Base-by-base conservation (phyloP, 495 filamentous ascomycete genomes). In the Achaetomiella virescens region DNA sequence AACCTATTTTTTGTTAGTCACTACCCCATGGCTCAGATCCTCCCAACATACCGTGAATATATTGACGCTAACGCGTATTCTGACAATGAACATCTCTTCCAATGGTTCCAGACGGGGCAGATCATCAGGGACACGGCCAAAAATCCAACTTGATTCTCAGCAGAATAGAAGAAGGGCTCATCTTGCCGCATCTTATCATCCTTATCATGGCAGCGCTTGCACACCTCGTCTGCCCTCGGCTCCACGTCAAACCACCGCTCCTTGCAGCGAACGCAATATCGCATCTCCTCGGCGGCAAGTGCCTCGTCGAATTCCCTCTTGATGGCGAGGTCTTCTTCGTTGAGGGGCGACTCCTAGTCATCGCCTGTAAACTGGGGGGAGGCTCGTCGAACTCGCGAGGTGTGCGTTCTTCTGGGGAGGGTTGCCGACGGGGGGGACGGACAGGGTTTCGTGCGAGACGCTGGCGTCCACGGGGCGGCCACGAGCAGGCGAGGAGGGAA, bases 111-210 rank as follows among this genome's bases (percentile, higher is more conserved):
- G 9, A 14, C 22, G 17, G 18, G 29, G 29, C 18, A 48, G 22
- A n/a, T 48, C 8, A 3, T 18, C 9, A 2, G 27, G 46, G 46
- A 48, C 31, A 3, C 9, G 5, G 2, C 46, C 46, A 35, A 48
- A 48, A 21, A n/a, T n/a, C 36, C 46, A 22, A 48, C 27, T 1
- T 36, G 1, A 17, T 48, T 48, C 8, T n/a, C 29, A 0, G 46
- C 46, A 1, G 46, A 48, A 17, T 2, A 48, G 20, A 21, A 36
- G 12, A 48, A 35, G 2, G 45, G 45, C 45, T 48, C 45, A 27
- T 48, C 45, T 12, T 48, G 27, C 17, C 17, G 15, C 45, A 33
- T 48, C 45, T 48, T 48, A n/a, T 48, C 45, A n/a, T 49, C 47
- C 18, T 49, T 33, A 11, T 35, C 45, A 42, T 49, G 45, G 53